These are phyloP conservation scores for Penicillium oxalicum DNA, from an alignment of 2,329 filamentous ascomycete species.

Conservation along the genomic window DNA sequence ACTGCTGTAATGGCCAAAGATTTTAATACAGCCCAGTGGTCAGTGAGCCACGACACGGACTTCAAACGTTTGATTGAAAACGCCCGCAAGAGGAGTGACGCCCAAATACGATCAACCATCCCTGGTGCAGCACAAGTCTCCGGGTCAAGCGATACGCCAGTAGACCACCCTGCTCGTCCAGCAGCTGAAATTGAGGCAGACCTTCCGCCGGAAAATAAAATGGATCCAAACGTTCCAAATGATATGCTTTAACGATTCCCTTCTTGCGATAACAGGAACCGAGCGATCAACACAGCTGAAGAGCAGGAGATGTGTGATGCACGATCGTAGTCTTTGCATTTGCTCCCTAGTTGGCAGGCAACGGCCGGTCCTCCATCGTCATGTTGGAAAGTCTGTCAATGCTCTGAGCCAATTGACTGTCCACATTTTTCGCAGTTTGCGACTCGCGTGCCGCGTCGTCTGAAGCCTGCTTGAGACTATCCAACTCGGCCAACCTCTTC, in stretches of 20 bases:
- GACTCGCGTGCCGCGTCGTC: conserved; percentile 34
- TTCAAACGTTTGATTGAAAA: conserved; percentile 75
- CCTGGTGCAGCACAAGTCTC: conserved; percentile 14
- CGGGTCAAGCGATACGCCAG: conserved; percentile 1
- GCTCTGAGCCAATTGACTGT: conserved; percentile 33
- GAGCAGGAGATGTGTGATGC: background rate
- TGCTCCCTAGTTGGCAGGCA: conserved; percentile 16
- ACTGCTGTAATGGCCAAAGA: conserved; percentile 71
- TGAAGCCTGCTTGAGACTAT: conserved; percentile 38
- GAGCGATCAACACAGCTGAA: background rate
- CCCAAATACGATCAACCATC: conserved; percentile 22
- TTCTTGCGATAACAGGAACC: background rate
- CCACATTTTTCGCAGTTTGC: conserved; percentile 22
- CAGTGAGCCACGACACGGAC: conserved; percentile 62
- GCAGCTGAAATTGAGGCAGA: conserved; percentile 4
- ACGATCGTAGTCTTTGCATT: background rate
- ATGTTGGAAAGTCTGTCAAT: conserved; percentile 37
- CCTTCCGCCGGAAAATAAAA: conserved; percentile 1
- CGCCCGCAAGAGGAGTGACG: conserved; percentile 54
- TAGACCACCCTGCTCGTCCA: background rate
- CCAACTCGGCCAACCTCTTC: conserved; percentile 45
- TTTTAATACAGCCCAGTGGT: conserved; percentile 76
- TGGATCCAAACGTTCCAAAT: background rate
- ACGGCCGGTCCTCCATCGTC: conserved; percentile 34
- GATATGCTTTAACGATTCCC: conserved; percentile 9